Conservation (phyloP, 2,329 filamentous ascomycete species). For the Hymenoscyphus repandus region DNA sequence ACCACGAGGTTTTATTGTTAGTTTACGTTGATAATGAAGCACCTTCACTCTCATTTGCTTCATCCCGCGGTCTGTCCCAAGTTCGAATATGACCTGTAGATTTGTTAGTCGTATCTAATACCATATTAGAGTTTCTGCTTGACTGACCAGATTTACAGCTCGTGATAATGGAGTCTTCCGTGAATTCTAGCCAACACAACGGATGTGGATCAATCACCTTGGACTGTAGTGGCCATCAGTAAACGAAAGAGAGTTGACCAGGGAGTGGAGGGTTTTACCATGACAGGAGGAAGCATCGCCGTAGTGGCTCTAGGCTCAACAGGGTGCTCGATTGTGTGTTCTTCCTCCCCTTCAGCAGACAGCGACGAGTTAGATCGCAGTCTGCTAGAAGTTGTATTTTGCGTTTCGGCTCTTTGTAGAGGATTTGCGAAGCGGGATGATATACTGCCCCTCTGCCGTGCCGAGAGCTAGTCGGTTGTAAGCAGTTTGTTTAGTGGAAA, state of each 20-base stretch:
- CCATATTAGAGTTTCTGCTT: too few species aligned
- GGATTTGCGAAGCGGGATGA: conserved; percentile 44
- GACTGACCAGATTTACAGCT: conserved; percentile 76
- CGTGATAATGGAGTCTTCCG: conserved; percentile 87
- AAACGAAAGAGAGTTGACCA: conserved; percentile 1
- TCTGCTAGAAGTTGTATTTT: conserved; percentile 53
- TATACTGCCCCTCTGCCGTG: conserved; percentile 47
- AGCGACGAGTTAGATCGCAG: conserved; percentile 67
- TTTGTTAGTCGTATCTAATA: background rate
- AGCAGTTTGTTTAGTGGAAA: conserved; percentile 18
- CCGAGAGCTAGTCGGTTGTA: conserved; percentile 39
- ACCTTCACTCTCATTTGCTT: conserved; percentile 10
- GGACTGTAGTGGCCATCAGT: conserved; percentile 45
- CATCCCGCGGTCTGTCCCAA: conserved; percentile 23
- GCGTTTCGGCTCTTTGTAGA: conserved; percentile 55
- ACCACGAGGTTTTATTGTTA: background rate
- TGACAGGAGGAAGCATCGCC: conserved; percentile 82
- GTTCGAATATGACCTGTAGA: conserved; percentile 23
- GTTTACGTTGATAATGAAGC: conserved; percentile 3
- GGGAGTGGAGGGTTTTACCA: conserved; percentile 49
- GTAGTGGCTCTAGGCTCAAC: conserved; percentile 82
- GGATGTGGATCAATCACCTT: conserved; percentile 84
- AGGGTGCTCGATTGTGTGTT: conserved; percentile 62
- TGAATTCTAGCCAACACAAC: conserved; percentile 86
- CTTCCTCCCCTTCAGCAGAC: conserved; percentile 49